phyloP scores from a whole-genome alignment of 179 eudicot species.

The Beta corolliflora region DNA sequence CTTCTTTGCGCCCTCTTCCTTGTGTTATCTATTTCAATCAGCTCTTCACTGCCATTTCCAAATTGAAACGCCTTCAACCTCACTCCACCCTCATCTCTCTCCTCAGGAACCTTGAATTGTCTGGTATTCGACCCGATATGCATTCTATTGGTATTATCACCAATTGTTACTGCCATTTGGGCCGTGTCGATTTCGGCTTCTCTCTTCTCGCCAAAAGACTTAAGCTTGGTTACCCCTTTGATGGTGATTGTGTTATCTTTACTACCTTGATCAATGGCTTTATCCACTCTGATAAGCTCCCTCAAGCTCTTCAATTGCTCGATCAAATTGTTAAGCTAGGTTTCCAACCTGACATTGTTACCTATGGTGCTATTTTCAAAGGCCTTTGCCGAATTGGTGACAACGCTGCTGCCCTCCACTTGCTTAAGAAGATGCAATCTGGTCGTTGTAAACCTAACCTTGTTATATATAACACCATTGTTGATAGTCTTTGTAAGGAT shows the following conservation, averaged over 20 bases:
- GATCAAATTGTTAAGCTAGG: background rate
- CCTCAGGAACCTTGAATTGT: background rate
- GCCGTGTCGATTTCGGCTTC: background rate
- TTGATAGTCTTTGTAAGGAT: background rate
- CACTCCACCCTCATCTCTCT: background rate
- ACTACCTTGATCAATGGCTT: background rate
- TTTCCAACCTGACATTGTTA: background rate
- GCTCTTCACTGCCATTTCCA: background rate
- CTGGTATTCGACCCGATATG: background rate
- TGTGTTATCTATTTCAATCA: background rate
- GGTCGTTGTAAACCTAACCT: background rate
- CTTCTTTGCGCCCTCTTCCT: background rate
- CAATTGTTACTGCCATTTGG: background rate
- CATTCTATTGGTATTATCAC: background rate
- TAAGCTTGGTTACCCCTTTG: background rate
- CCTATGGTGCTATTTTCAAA: background rate
- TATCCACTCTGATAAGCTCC: background rate
- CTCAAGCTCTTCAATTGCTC: background rate
- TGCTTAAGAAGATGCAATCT: background rate
- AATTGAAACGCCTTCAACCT: background rate
- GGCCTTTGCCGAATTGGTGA: background rate
- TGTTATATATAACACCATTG: background rate
- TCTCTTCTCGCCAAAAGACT: background rate
- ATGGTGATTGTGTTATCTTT: background rate
- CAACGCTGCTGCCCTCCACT: background rate